Conservation (phyloP, 2,329 filamentous ascomycete species). For the Aschersonia sp. region DNA sequence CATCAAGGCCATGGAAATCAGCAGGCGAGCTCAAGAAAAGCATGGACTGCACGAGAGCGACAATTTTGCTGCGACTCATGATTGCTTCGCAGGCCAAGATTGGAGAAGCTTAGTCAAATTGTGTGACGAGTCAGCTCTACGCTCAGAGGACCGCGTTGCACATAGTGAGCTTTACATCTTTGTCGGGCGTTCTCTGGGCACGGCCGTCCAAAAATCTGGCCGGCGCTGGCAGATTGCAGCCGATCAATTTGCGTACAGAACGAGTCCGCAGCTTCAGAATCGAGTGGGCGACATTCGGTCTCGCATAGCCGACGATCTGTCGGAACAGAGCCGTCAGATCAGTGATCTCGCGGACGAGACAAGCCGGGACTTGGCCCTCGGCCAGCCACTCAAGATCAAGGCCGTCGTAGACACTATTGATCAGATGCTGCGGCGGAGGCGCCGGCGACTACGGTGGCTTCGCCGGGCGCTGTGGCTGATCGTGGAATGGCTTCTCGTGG, state of each 20-base stretch:
- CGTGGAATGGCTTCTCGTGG: constrained; percentile 78
- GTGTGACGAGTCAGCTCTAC: constrained; percentile 17
- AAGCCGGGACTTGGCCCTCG: constrained; percentile 58
- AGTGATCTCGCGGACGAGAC: constrained; percentile 72
- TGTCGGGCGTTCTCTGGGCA: constrained; percentile 35
- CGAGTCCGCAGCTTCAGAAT: constrained; percentile 36
- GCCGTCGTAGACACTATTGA: constrained; percentile 66
- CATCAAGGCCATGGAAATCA: constrained; percentile 78
- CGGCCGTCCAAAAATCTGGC: constrained; percentile 29
- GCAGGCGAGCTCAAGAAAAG: constrained; percentile 37
- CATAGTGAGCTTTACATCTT: constrained; percentile 33
- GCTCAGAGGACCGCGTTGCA: constrained; percentile 20
- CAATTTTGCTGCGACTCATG: no score
- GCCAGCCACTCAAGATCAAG: constrained; percentile 68
- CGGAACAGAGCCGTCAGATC: constrained; percentile 46
- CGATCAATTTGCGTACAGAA: constrained; percentile 41
- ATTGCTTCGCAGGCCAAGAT: constrained; percentile 9
- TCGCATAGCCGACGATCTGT: constrained; percentile 36
- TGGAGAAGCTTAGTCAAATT: constrained; percentile 31
- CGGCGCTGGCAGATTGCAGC: constrained; percentile 45
- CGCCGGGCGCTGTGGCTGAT: constrained; percentile 63
- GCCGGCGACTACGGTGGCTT: constrained; percentile 56
- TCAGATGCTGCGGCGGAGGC: constrained; percentile 56
- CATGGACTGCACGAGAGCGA: no score
- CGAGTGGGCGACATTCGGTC: constrained; percentile 32